phyloP scores from a whole-genome alignment of 768 basidiomycete genomes.

The Termitomyces bulborhizus region DNA sequence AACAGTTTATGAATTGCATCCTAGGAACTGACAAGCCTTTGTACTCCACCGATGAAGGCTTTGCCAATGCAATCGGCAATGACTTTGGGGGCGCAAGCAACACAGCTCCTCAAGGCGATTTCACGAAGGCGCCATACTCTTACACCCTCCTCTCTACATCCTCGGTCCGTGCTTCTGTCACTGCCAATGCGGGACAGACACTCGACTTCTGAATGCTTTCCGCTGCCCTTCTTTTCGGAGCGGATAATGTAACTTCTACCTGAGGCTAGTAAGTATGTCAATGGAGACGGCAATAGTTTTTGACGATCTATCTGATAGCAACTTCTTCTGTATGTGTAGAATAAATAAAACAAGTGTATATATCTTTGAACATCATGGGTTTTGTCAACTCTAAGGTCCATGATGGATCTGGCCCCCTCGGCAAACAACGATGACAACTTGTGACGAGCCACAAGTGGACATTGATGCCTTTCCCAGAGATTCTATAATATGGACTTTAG shows the following conservation, averaged over 20 bases:
- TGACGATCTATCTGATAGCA: neutral
- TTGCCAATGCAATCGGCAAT: constrained; percentile 32
- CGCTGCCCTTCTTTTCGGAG: neutral
- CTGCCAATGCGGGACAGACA: constrained; percentile 24
- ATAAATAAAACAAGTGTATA: neutral
- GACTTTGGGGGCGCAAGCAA: constrained; percentile 27
- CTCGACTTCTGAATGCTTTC: constrained; percentile 19
- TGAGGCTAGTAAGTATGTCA: neutral
- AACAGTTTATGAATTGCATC: neutral
- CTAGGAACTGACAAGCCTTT: constrained; percentile 29
- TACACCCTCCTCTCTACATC: constrained; percentile 23
- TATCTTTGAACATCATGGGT: neutral
- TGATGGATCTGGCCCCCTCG: neutral
- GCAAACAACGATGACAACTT: neutral
- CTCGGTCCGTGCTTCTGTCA: constrained; percentile 21
- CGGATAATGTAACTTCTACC: neutral
- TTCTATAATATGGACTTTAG: constrained; percentile 3
- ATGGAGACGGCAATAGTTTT: neutral
- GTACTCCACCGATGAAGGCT: constrained; percentile 35
- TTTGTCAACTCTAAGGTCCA: neutral
- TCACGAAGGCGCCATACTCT: constrained; percentile 28
- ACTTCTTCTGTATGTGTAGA: neutral
- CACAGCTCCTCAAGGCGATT: constrained; percentile 26
- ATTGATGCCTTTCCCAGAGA: constrained; percentile 1
- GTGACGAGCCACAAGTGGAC: neutral